Base-by-base conservation (phyloP, 2,329 filamentous ascomycete species). In the Ophiosphaerella korrae region DNA sequence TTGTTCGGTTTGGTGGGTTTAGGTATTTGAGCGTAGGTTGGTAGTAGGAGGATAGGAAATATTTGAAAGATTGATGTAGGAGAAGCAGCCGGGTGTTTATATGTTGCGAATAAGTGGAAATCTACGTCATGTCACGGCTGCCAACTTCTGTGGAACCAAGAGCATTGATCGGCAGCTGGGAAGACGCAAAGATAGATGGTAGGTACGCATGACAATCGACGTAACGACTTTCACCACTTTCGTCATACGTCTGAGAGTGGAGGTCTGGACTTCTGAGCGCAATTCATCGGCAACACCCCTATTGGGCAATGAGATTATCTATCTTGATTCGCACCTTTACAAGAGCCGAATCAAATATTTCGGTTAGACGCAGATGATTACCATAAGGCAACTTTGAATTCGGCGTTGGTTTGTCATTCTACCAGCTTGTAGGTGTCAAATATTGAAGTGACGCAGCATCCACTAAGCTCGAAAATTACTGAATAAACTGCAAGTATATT, bases 51-150 rank as follows among this genome's bases (percentile, higher is more conserved):
- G 48, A 48, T 40, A 13, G 26, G 18, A 23, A 16, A 7, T 12
- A 54, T 62, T 52, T 49, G 50, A 49, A 48, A 55, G 31, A 42
- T 16, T 11, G 52, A 45, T 49, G 42, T 33, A 29, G 13, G 32
- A 5, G 32, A 31, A 48, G 36, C 51, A 66, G 66, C 65, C 63
- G 8, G 26, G 26, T 16, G 16, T 12, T 57, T 62, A 52, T 49
- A 50, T 49, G 48, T 55, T 34, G 45, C 16, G 13, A 52, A 47
- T 49, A 44, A 37, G 29, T 14, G 32, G 3, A 29, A 31, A 48
- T 34, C 51, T 67, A 68, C 65, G 65, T 70, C 66, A 69, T 67
- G 34, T 14, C 42, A 43, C 39, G 26, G 38, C 47, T 55, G 41
- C 51, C 45, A 32, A 48, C 45, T 48, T 43, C 33, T 18, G 29